These are phyloP conservation scores for Achaetomium macrosporum DNA, from an alignment of 2,329 filamentous ascomycete species.

Conservation along the genomic window DNA sequence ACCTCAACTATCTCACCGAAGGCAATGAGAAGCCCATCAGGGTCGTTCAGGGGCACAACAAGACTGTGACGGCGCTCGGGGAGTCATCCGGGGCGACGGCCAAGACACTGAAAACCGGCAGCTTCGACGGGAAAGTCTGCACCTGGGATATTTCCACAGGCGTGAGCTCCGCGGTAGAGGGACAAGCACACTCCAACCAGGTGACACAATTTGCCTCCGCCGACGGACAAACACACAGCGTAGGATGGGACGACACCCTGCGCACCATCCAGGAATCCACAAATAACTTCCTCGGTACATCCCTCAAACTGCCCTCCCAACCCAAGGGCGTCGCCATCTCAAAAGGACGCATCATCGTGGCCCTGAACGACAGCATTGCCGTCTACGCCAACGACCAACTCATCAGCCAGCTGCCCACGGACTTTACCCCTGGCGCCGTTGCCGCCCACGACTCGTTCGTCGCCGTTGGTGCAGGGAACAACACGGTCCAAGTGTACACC, in stretches of 20 bases:
- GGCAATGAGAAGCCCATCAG: slow-evolving; percentile 63
- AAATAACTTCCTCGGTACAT: slow-evolving; percentile 67
- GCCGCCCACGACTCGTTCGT: slow-evolving; percentile 62
- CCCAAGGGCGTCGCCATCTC: slow-evolving; percentile 66
- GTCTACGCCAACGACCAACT: slow-evolving; percentile 57
- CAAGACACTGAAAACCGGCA: slow-evolving; percentile 77
- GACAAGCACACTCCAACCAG: slow-evolving; percentile 79
- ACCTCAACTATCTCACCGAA: slow-evolving; percentile 81
- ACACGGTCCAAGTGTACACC: slow-evolving; percentile 69
- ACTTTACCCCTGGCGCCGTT: slow-evolving; percentile 63
- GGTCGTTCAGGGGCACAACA: slow-evolving; percentile 82
- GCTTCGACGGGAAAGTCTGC: slow-evolving; percentile 82
- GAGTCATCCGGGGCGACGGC: slow-evolving; percentile 49
- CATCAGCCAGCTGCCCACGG: slow-evolving; percentile 52
- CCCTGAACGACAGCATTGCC: slow-evolving; percentile 46
- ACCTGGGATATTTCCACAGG: slow-evolving; percentile 75
- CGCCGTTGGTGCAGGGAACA: slow-evolving; percentile 71
- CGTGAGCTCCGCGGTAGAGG: slow-evolving; percentile 64
- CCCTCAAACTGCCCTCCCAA: slow-evolving; percentile 66
- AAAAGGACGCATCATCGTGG: slow-evolving; percentile 49
- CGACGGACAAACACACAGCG: slow-evolving; percentile 66
- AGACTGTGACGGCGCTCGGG: slow-evolving; percentile 75
- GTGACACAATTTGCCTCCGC: slow-evolving; percentile 66
- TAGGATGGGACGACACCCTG: slow-evolving; percentile 91
- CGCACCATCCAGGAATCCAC: slow-evolving; percentile 69